phyloP scores from a whole-genome alignment of 305 asterid species.

The Fraxinus sp. region DNA sequence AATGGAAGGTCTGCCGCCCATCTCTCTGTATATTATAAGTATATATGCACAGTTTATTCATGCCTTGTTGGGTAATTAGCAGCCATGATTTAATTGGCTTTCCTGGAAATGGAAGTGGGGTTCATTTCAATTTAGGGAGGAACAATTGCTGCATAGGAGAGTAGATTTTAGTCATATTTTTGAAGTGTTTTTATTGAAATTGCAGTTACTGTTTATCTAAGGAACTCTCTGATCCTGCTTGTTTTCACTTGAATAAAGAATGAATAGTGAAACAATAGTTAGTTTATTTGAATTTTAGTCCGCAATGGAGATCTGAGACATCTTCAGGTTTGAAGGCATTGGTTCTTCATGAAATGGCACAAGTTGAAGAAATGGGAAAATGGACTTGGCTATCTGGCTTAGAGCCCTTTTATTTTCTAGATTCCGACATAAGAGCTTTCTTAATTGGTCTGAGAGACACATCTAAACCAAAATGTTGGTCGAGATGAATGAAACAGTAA shows the following conservation, averaged over 20 bases:
- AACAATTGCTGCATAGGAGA: not conserved
- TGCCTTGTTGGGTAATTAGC: not conserved
- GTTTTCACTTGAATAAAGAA: not conserved
- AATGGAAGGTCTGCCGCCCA: constrained; percentile 60
- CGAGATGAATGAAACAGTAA: not conserved
- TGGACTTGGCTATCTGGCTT: not conserved
- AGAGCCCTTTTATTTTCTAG: not conserved
- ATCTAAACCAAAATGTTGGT: not conserved
- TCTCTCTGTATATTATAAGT: not conserved
- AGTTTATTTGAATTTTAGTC: not conserved
- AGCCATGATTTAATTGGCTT: not conserved
- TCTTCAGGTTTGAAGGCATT: not conserved
- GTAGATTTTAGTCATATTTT: not conserved
- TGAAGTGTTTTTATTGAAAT: not conserved
- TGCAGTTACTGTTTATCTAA: not conserved
- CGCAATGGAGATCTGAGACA: not conserved
- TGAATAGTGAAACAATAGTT: not conserved
- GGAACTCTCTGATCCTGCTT: not conserved
- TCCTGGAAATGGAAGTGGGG: not conserved
- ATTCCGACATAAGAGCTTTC: not conserved
- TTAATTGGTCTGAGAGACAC: not conserved
- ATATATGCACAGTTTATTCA: not conserved
- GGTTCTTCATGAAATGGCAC: not conserved
- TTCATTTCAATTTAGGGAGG: not conserved
- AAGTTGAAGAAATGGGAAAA: not conserved